Conservation (phyloP, 345 rosid species). For the Turritis glabra region DNA sequence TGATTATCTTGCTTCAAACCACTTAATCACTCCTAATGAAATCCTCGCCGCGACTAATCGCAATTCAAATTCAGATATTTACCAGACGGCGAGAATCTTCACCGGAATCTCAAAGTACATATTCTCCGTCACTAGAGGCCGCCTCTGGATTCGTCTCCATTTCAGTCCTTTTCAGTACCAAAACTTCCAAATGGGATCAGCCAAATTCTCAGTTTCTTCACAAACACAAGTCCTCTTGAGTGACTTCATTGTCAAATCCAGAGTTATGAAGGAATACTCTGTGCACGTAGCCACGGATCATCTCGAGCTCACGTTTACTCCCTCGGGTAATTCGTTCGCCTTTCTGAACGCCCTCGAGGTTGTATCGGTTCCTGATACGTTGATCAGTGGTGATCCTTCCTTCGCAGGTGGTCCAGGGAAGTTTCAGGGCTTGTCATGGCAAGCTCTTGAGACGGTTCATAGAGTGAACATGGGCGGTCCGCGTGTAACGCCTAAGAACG, state of each 20-base stretch:
- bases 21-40: constrained; percentile 48
- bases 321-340: constrained; percentile 59
- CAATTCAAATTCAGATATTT: constrained; percentile 52
- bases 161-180: constrained; percentile 63
- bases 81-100: constrained; percentile 77
- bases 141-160: constrained; percentile 91
- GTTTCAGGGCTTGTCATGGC: constrained; percentile 51
- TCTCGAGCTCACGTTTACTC: constrained; percentile 64
- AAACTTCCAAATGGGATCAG: constrained; percentile 56
- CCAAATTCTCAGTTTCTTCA: constrained; percentile 62
- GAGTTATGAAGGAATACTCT: constrained; percentile 66
- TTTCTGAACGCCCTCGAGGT: constrained; percentile 80
- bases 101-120: constrained; percentile 59
- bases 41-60: constrained; percentile 48
- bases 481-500: constrained; percentile 49
- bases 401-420: constrained; percentile 31
- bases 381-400: constrained; percentile 46
- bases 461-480: constrained; percentile 96
- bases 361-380: constrained; percentile 68
- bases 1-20: constrained; percentile 56
- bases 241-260: constrained; percentile 42
- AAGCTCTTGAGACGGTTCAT: constrained; percentile 72
- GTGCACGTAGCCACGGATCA: constrained; percentile 48
- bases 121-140: constrained; percentile 59
- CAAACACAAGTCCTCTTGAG: constrained; percentile 56